A percentile compares a stretch with the other conserved stretches of the same genome.
Conservation (phyloP, 768 basidiomycete genomes). For the Phaeolepiota aurea region DNA sequence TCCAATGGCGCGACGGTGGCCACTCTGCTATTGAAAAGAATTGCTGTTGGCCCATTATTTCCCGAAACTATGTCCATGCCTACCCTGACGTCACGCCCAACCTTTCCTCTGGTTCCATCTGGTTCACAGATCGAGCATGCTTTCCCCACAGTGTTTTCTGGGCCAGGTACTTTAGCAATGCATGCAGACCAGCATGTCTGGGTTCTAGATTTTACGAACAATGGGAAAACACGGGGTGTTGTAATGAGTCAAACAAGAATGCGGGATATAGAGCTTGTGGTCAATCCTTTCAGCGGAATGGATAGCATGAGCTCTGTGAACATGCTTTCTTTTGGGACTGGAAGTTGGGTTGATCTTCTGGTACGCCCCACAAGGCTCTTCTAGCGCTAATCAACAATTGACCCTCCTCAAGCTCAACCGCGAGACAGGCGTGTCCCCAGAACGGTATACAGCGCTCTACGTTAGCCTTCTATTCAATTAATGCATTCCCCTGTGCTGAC, state of each 20-base stretch:
- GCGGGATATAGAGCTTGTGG: conserved; percentile 60
- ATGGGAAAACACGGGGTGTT: conserved; percentile 43
- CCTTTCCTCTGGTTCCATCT: conserved; percentile 40
- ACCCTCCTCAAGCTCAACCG: conserved; percentile 45
- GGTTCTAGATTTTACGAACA: conserved; percentile 67
- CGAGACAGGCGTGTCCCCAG: conserved; percentile 35
- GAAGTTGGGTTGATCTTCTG: conserved; percentile 62
- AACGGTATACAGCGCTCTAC: conserved; percentile 61
- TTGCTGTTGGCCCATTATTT: conserved; percentile 27
- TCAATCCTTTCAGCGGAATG: conserved; percentile 47
- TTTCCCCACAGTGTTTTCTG: conserved; percentile 35
- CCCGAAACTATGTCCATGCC: conserved; percentile 37
- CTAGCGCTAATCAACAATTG: conserved; percentile 1
- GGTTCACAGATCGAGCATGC: conserved; percentile 40
- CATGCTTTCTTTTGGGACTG: conserved; percentile 37
- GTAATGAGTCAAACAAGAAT: conserved; percentile 69
- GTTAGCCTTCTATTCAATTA: conserved; percentile 29
- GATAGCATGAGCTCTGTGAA: conserved; percentile 29
- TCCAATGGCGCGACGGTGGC: conserved; percentile 47
- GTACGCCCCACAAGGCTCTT: conserved; percentile 23
- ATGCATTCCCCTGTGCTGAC: background rate
- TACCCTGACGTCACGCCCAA: conserved; percentile 37
- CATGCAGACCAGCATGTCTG: conserved; percentile 34
- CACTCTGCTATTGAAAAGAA: conserved; percentile 33
- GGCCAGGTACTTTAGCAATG: conserved; percentile 10